A percentile compares a stretch with the other conserved stretches of the same genome.
These are phyloP conservation scores for Blechomonas ayalai DNA, from an alignment of 208 protist species.

Conservation along the genomic window DNA sequence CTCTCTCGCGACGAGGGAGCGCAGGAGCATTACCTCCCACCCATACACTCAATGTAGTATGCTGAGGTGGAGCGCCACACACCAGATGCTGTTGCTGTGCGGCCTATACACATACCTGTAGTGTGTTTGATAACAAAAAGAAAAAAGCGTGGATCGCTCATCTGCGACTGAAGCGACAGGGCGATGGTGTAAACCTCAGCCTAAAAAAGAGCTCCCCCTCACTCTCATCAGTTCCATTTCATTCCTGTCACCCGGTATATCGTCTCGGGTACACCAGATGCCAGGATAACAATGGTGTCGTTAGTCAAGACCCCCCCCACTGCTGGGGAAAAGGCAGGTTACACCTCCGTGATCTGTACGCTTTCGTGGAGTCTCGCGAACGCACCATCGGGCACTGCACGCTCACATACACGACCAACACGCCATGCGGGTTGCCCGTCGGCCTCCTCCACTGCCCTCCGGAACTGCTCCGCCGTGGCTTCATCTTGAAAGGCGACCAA, in stretches of 20 bases:
- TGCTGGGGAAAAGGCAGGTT: too few relatives aligned
- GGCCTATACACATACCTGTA: too few relatives aligned
- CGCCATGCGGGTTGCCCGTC: slow-evolving; percentile 85
- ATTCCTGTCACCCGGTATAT: not conserved
- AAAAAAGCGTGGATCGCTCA: not conserved
- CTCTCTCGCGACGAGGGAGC: too few relatives aligned
- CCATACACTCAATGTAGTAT: too few relatives aligned
- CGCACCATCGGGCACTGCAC: slow-evolving; percentile 13
- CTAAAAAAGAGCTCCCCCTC: too few relatives aligned
- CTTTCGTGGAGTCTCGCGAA: slow-evolving; percentile 36
- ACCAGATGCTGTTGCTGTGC: too few relatives aligned
- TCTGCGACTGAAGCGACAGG: not conserved
- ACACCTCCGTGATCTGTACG: slow-evolving; percentile 68
- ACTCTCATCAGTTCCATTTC: too few relatives aligned
- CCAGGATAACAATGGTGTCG: too few relatives aligned
- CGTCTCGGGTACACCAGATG: not conserved
- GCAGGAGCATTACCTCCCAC: too few relatives aligned
- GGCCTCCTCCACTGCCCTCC: slow-evolving; percentile 47
- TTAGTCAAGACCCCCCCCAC: too few relatives aligned
- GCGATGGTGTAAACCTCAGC: not conserved
- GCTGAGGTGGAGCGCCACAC: too few relatives aligned
- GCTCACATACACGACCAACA: slow-evolving; percentile 60
- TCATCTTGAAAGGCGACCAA: slow-evolving; percentile 70
- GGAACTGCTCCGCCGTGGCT: slow-evolving; percentile 57
- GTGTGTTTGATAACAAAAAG: slow-evolving; percentile 1